Base-by-base conservation (phyloP, 768 basidiomycete species). In the Serendipita sp. region DNA sequence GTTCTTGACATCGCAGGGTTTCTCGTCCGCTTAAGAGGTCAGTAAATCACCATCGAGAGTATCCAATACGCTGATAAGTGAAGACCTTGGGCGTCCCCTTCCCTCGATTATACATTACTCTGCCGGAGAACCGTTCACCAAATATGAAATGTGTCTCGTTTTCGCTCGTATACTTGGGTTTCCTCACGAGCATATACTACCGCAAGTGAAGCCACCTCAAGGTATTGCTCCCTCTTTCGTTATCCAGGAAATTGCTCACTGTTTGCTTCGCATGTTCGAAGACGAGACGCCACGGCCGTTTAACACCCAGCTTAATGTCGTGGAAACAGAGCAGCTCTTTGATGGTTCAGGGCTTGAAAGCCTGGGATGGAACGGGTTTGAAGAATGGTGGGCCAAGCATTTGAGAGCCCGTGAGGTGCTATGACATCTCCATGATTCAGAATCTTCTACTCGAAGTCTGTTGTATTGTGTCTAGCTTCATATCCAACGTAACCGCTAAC, bases 121-220 rank as follows among this genome's bases (percentile, higher is more conserved):
- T 3, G 83, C 82, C 2, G 80, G 83, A 16, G 86, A 90, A 70
- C 83, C 88, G 1, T 84, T 86, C 72, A 96, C 93, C 7, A 98
- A 98, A 76, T 96, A 93, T 75, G 88, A 88, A 69, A 96, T 97
- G 68, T 91, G 90, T 71, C 76, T 89, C 34, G 77, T 88, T 44
- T 89, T 92, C 68, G 83, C 87, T 7, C 79, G 78, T 66, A 79
- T 90, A 62, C 81, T 95, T 36, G 75, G 78, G 3, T 74, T 91
- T 0, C 80, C 89, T 10, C 87, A 89, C 70, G 72, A 68, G 1
- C 91, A 97, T 71, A 85, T 95, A 70, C 77, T 83, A 34, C 81
- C 89, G 0, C 86, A 92, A 58, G 78, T 81, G 1, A 80, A 86
- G 16, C 78, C 84, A 7, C 88, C 89, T 0, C 80, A 77, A 10